Evolutionary conservation across 2,329 filamentous ascomycete species (phyloP), one percentile per base, ranked within the genome.

Genomic region (Dactylellina drechsleri): DNA sequence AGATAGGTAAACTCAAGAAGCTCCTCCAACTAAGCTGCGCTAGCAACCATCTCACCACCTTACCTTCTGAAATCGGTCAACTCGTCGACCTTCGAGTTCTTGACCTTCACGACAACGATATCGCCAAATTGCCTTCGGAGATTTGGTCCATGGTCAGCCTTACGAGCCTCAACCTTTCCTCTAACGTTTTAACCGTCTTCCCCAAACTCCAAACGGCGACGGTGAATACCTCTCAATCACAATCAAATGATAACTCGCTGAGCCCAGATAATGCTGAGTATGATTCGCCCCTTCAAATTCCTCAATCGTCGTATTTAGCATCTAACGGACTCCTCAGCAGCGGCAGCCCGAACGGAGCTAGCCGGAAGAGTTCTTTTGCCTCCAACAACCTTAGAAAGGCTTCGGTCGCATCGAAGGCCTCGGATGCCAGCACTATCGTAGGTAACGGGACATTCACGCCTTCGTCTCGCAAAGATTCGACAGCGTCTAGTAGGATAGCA

Each of bases 71-170:
- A 78, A 92, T 99, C 77, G 95, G 95, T 4, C 93, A 92, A 77
- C 85, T 99, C 23, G 87, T 86, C 0, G 94, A 98, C 81, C 85
- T 99, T 76, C 90, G 89, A 62, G 90, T 93, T 76, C 85, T 99
- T 47, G 94, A 99, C 80, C 87, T 98, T 16, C 88, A 94, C 77
- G 92, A 95, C 80, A 99, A 98, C 84, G 99, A 98, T 80, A 87
- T 99, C 70, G 91, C 90, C 77, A 91, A 90, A 79, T 85, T 99
- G 36, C 95, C 95, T 1, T 88, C 92, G 80, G 95, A 99, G 80
- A 86, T 99, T n/a, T 99, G 95, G 95, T 94, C 92, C 85, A 94
- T 94, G 60, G 90, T 90, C 79, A 93, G 91, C 80, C 83, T 99
- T 65, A 93, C 98, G 82, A 94, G 91, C 0, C 86, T 99, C 72